phyloP scores from a whole-genome alignment of 805 yeast species.

The Phaffomyces antillensis region DNA sequence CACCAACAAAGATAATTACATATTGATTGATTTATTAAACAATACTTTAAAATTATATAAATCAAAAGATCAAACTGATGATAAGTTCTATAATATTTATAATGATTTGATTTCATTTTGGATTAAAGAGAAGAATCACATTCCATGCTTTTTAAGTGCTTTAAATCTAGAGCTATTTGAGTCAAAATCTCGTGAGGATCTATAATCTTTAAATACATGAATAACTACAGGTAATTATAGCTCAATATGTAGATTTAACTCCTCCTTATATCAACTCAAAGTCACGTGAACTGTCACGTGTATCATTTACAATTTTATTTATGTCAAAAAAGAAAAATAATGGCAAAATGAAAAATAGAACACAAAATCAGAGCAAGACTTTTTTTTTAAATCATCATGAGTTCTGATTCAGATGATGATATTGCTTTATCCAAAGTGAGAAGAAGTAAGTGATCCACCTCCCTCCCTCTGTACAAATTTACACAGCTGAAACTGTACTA shows the following conservation, averaged over 20 bases:
- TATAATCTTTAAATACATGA: no score
- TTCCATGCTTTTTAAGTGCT: conserved; percentile 75
- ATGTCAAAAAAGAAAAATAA: no score
- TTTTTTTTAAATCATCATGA: conserved; percentile 8
- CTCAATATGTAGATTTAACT: no score
- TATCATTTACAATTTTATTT: no score
- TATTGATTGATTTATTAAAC: conserved; percentile 50
- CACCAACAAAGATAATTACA: conserved; percentile 33
- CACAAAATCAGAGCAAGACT: no score
- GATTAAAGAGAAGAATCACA: conserved; percentile 60
- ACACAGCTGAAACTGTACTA: neutral
- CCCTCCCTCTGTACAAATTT: no score
- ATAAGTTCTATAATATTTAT: conserved; percentile 27
- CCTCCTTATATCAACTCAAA: no score
- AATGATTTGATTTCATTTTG: conserved; percentile 55
- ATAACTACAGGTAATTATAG: no score
- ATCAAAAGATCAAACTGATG: conserved; percentile 20
- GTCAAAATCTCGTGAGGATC: neutral
- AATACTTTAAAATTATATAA: conserved; percentile 49
- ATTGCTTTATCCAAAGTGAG: conserved; percentile 20
- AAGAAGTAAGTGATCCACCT: conserved; percentile 13
- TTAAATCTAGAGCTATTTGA: conserved; percentile 62
- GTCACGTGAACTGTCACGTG: no score
- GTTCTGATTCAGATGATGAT: conserved; percentile 28
- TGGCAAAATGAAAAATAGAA: no score